Base-by-base conservation (phyloP, 768 basidiomycete species). In the Podaxis sp. region DNA sequence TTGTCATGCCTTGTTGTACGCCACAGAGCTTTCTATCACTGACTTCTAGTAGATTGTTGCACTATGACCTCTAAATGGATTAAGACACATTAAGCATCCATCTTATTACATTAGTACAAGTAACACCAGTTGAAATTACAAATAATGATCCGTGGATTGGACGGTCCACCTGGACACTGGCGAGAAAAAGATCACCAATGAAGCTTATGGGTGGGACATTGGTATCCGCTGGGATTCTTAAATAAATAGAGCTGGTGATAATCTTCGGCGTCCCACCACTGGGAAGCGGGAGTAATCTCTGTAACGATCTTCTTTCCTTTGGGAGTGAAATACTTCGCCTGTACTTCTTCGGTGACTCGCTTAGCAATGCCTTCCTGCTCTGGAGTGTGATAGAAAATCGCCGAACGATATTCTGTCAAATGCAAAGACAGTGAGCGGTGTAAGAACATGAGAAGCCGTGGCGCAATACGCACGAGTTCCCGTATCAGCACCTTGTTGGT, bases 141-240 rank as follows among this genome's bases (percentile, higher is more conserved):
- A 49, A 24, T 60, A 42, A 48, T 30, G 5, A 44, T 39, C 28
- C 57, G 38, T 13, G 33, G 13, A 63, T 57, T 57, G 48, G 49
- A 58, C 8, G 33, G 36, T 61, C 15, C 22, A 52, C 8, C 39
- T 46, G 57, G 17, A 59, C 22, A 13, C 33, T 7, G 30, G 9
- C 38, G 33, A 44, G 56, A 57, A 59, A 2, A n/a, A 49, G 30
- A 17, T 64, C 49, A 95, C 94, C 94, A 96, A 70, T 93, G 87
- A 52, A 96, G 77, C 42, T 77, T 80, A 74, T 96, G 95, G 2
- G 90, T 95, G 0, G 95, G 89, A 75, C 96, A 98, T 68, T 95
- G 92, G 72, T 97, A 97, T 8, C 96, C 96, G 11, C 70, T 69
- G 0, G 96, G 93, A 72, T 97, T 93, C 79, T 90, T 89, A 77